These are phyloP conservation scores for Populus trichocarpa DNA, from an alignment of 441 rosid genomes.

Conservation along the genomic window DNA sequence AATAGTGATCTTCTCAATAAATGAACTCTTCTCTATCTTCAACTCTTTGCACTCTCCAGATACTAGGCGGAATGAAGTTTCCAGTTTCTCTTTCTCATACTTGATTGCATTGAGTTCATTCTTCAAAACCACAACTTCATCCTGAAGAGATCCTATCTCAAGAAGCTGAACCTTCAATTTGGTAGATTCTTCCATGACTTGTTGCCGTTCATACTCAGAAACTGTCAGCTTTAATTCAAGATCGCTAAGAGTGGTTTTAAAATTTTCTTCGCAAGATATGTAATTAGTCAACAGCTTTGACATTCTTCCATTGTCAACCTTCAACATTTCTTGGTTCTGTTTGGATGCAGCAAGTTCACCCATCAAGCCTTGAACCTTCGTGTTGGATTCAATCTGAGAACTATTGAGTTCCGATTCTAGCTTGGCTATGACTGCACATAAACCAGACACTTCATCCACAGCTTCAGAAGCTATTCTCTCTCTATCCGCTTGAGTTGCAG, in stretches of 20 bases:
- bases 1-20: conserved; percentile 32
- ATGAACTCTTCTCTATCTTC: conserved; percentile 35
- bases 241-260: conserved; percentile 31
- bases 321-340: conserved; percentile 32
- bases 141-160: conserved; percentile 34
- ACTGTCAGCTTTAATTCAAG: conserved; percentile 57
- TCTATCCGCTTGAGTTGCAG: conserved; percentile 27
- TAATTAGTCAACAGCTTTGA: conserved; percentile 31
- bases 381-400: conserved; percentile 20
- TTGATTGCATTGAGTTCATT: conserved; percentile 28
- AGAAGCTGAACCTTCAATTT: conserved; percentile 34
- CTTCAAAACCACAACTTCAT: conserved; percentile 29
- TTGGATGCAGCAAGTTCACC: conserved; percentile 40
- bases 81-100: conserved; percentile 34
- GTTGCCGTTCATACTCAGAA: conserved; percentile 49
- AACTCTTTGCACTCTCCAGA: conserved; percentile 37
- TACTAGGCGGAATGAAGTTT: conserved; percentile 26
- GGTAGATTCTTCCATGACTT: conserved; percentile 37
- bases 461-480: conserved; percentile 38
- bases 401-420: conserved; percentile 35
- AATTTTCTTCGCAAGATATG: conserved; percentile 45
- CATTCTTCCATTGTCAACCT: conserved; percentile 34
- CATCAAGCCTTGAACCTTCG: conserved; percentile 29
- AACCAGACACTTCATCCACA: conserved; percentile 23
- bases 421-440: conserved; percentile 29